Conservation (phyloP, 441 rosid species). For the Rhodomyrtus psidioides region DNA sequence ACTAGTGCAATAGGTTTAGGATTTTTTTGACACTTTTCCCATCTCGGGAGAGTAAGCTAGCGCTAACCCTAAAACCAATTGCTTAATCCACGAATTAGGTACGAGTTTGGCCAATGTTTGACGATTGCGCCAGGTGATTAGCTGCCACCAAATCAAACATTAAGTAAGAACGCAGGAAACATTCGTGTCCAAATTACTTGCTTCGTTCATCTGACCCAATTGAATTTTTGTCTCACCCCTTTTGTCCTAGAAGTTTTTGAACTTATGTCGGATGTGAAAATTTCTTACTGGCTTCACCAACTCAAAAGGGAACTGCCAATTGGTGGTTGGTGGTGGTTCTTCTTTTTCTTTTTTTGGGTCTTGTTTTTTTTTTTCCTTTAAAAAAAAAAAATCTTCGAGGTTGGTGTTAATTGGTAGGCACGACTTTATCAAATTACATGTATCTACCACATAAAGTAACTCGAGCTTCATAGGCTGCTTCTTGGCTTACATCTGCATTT, state of each 20-base stretch:
- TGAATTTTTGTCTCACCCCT: background rate
- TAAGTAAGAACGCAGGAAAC: background rate
- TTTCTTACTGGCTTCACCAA: constrained; percentile 12
- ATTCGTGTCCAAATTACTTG: background rate
- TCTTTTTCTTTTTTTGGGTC: background rate
- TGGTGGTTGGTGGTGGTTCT: constrained; percentile 20
- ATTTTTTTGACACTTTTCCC: no score
- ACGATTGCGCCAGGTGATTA: no score
- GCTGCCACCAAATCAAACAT: no score
- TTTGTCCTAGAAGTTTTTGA: background rate
- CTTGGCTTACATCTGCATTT: background rate
- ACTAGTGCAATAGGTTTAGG: no score
- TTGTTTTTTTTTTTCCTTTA: background rate
- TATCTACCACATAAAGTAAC: background rate
- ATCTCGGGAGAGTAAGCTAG: no score
- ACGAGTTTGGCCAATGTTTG: no score
- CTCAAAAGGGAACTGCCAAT: background rate
- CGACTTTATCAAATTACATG: background rate
- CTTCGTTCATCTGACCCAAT: background rate
- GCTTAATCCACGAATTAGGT: no score
- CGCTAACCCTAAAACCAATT: no score
- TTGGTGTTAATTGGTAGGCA: background rate
- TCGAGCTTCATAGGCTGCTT: background rate
- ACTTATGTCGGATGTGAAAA: background rate
- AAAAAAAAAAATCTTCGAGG: no score